Evolutionary conservation across 2,329 filamentous ascomycete species (phyloP).

Genomic region (Ophiocordyceps robertsii): DNA sequence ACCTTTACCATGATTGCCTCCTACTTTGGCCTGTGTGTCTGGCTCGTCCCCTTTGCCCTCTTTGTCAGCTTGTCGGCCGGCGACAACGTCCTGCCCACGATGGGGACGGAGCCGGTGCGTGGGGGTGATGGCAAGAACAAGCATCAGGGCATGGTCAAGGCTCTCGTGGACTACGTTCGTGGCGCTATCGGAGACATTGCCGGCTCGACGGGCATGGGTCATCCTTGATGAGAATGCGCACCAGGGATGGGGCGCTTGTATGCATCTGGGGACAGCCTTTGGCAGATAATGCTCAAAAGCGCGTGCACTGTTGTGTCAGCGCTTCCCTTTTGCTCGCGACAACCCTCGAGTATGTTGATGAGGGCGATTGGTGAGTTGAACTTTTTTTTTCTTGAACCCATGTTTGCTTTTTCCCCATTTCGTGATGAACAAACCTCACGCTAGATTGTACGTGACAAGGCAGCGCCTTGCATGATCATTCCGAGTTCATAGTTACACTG

Average conservation of each 20-base stretch:
- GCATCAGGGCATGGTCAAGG: slow-evolving; percentile 53
- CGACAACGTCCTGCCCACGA: slow-evolving; percentile 88
- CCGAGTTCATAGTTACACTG: slow-evolving; percentile 18
- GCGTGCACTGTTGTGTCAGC: background rate
- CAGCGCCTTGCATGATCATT: slow-evolving; percentile 19
- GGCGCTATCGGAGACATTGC: slow-evolving; percentile 35
- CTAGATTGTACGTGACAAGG: slow-evolving; percentile 35
- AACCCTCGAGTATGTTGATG: background rate
- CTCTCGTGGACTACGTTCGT: slow-evolving; percentile 45
- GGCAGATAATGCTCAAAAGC: background rate
- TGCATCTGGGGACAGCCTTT: too few relatives aligned
- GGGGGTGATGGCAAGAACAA: slow-evolving; percentile 32
- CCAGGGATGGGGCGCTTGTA: background rate
- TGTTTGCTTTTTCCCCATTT: slow-evolving; percentile 1
- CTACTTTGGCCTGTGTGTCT: slow-evolving; percentile 92
- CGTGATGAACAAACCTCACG: slow-evolving; percentile 28
- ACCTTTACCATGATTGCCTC: slow-evolving; percentile 89
- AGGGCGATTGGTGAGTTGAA: slow-evolving; percentile 1
- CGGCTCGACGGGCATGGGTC: slow-evolving; percentile 12
- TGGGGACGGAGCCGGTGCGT: slow-evolving; percentile 52
- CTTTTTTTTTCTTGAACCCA: background rate
- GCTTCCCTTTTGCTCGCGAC: background rate
- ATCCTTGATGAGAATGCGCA: slow-evolving; percentile 5
- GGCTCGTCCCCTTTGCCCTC: slow-evolving; percentile 88
- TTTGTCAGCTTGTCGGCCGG: slow-evolving; percentile 91